phyloP scores from a whole-genome alignment of 768 basidiomycete species.

The Russula abietina region DNA sequence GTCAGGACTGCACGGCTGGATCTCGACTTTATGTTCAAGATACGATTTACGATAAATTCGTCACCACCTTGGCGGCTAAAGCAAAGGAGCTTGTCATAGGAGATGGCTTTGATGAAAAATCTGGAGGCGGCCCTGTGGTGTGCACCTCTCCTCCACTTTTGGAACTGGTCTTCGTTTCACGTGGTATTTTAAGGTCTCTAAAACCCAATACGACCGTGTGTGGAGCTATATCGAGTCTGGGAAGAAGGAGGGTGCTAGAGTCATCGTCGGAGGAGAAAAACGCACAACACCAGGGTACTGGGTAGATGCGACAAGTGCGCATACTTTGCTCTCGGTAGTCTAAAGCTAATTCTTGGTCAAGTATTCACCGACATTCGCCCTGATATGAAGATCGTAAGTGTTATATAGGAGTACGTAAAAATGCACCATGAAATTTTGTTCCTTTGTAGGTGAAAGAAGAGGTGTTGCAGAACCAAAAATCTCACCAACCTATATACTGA shows the following conservation, averaged over 20 bases:
- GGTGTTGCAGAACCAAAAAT: constrained; percentile 31
- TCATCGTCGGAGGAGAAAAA: constrained; percentile 75
- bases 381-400: constrained; percentile 79
- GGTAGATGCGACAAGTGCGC: constrained; percentile 82
- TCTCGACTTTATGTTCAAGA: constrained; percentile 89
- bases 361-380: constrained; percentile 78
- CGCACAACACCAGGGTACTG: constrained; percentile 75
- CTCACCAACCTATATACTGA: neutral
- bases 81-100: constrained; percentile 68
- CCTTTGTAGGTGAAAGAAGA: constrained; percentile 58
- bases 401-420: neutral
- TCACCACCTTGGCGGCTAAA: constrained; percentile 56
- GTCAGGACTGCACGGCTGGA: constrained; percentile 93
- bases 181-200: constrained; percentile 53
- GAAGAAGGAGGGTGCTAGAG: constrained; percentile 74
- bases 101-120: constrained; percentile 70
- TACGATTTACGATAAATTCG: constrained; percentile 78
- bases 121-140: constrained; percentile 81
- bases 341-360: constrained; percentile 28
- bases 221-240: constrained; percentile 87
- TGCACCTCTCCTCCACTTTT: constrained; percentile 25
- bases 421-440: neutral
- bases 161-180: neutral
- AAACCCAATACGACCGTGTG: constrained; percentile 77
- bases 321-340: neutral